Base-by-base conservation (phyloP, 2,329 filamentous ascomycete species). In the Hypoxylon sp. region DNA sequence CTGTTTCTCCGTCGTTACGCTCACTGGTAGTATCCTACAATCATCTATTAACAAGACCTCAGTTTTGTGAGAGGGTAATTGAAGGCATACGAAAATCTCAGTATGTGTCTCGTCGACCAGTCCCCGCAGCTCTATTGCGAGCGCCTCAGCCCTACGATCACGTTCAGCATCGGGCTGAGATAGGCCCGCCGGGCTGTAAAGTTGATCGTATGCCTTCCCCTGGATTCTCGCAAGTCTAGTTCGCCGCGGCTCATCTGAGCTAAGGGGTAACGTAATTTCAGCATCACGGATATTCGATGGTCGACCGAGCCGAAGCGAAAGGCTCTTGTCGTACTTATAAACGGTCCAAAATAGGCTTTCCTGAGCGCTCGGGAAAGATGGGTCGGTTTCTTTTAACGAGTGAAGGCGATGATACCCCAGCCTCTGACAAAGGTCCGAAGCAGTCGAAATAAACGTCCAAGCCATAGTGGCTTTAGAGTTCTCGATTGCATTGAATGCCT, bases 361-460 rank as follows among this genome's bases (percentile, higher is more conserved):
- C 35, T 73, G 71, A 4, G 58, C 42, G 19, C 33, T 39, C 19
- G 53, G 63, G 14, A 50, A 44, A 5, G 9, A 60, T 19, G 54
- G 51, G 8, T 70, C 65, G n/a, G 22, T 39, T 26, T 56, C 60
- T 29, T 14, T 61, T 5, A 35, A 2, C 11, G 48, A 22, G 37
- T 24, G 39, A 14, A 54, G 0, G 1, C 72, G 75, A 66, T 81
- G 79, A 22, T 80, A 79, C 11, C 78, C 75, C 0, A 81, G 55
- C 0, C 76, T 80, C 22, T 79, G 74, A 35, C 78, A 81, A 3
- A 78, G 57, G 35, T 75, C 76, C 8, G 76, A 67, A 4, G 81
- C 80, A n/a, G 70, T 70, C 2, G 80, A 80, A 22, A 82, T 79
- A n/a, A 79, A 74, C 3, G 69, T 78, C 75, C 79, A 82, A 14